Evolutionary conservation across 176 grass and related monocot species (phyloP).

Genomic region (Rhynchospora tenuis): DNA sequence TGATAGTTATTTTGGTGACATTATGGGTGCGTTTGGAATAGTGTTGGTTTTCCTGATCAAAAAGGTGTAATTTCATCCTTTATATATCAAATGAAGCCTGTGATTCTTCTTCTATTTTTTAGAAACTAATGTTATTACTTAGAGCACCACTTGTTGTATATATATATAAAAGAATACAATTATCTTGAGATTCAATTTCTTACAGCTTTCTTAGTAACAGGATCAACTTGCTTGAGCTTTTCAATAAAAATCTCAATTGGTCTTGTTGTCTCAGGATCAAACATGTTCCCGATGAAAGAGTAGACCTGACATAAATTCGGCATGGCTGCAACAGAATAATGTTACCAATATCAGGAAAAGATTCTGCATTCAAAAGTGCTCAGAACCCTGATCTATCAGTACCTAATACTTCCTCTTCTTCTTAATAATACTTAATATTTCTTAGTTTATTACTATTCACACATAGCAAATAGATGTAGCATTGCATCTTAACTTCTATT

Average conservation of each 20-base stretch:
- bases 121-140: not conserved
- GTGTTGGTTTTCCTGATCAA: not conserved
- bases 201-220: constrained; percentile 43
- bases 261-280: constrained; percentile 49
- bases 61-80: not conserved
- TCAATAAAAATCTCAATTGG: constrained; percentile 31
- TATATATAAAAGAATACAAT: not conserved
- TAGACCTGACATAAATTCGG: constrained; percentile 66
- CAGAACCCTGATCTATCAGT: not conserved
- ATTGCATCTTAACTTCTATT: not conserved
- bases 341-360: not conserved
- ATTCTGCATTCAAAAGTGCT: not conserved
- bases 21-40: not conserved
- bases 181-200: constrained; percentile 1
- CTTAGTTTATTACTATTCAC: not conserved
- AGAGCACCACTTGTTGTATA: not conserved
- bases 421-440: not conserved
- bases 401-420: not conserved
- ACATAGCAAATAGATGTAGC: not conserved
- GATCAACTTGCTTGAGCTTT: constrained; percentile 49
- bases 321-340: constrained; percentile 28
- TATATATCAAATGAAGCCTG: not conserved
- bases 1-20: not conserved
- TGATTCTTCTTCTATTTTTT: not conserved
- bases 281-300: constrained; percentile 78